Conservation (phyloP, 495 filamentous ascomycete genomes). For the Penicillium herquei region DNA sequence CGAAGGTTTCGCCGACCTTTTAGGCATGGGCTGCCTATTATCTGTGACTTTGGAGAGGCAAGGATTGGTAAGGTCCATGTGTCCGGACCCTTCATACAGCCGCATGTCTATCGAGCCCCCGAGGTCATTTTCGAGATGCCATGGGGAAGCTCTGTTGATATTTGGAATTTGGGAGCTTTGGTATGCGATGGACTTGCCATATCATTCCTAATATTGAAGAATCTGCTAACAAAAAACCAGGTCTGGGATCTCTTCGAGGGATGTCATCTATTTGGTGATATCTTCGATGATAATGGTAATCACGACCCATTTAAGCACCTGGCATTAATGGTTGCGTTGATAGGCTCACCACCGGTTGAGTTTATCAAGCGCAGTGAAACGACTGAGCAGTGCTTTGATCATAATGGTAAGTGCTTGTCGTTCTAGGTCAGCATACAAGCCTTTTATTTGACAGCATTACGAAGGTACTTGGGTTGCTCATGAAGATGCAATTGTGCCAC, state of each 20-base stretch:
- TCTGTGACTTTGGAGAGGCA: constrained; percentile 36
- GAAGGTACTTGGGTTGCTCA: constrained; percentile 30
- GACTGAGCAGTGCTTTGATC: constrained; percentile 35
- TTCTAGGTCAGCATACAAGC: constrained; percentile 15
- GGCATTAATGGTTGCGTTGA: constrained; percentile 40
- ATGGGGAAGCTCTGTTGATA: constrained; percentile 42
- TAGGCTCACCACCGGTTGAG: constrained; percentile 42
- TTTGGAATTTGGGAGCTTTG: constrained; percentile 44
- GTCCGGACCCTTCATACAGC: constrained; percentile 33
- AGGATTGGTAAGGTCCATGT: constrained; percentile 25
- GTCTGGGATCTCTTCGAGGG: constrained; percentile 51
- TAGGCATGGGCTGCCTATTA: constrained; percentile 25
- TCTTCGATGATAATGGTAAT: constrained; percentile 24
- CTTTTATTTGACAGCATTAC: no score
- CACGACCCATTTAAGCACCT: constrained; percentile 40
- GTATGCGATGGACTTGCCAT: constrained; percentile 36
- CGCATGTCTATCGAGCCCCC: constrained; percentile 42
- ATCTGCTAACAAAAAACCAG: constrained; percentile 28
- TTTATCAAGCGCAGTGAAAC: constrained; percentile 37
- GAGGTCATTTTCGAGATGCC: constrained; percentile 42
- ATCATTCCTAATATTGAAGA: not conserved
- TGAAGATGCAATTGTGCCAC: constrained; percentile 21
- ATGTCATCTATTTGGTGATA: constrained; percentile 40
- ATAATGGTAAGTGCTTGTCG: constrained; percentile 21
- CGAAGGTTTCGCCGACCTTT: constrained; percentile 19